phyloP scores from a whole-genome alignment of 768 basidiomycete species.

The Mycena epipterygia region DNA sequence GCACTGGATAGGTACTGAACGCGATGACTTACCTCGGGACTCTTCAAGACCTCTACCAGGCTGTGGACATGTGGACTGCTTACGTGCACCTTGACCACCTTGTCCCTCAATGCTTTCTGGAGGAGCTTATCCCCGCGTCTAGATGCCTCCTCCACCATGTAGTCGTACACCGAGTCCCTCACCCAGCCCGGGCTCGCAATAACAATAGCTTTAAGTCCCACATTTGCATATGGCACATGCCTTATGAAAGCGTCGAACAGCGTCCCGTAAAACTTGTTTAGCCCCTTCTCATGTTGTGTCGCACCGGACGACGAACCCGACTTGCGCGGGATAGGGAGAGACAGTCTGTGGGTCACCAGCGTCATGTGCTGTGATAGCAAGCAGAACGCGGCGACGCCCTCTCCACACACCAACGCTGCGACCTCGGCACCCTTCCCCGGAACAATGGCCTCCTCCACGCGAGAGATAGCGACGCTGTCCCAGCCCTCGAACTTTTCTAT shows the following conservation, averaged over 20 bases:
- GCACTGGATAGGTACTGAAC: background rate
- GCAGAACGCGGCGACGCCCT: slow-evolving; percentile 95
- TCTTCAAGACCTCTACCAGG: slow-evolving; percentile 92
- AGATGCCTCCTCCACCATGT: slow-evolving; percentile 85
- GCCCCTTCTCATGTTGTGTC: slow-evolving; percentile 93
- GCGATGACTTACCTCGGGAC: slow-evolving; percentile 81
- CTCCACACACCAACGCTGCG: slow-evolving; percentile 95
- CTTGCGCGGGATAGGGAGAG: slow-evolving; percentile 92
- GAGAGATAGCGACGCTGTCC: slow-evolving; percentile 89
- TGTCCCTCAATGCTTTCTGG: slow-evolving; percentile 81
- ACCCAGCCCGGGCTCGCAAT: slow-evolving; percentile 99
- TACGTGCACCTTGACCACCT: slow-evolving; percentile 92
- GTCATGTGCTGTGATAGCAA: slow-evolving; percentile 98
- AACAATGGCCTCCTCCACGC: slow-evolving; percentile 89
- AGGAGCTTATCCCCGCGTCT: slow-evolving; percentile 86
- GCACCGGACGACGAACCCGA: slow-evolving; percentile 79
- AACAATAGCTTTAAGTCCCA: slow-evolving; percentile 87
- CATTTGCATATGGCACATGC: slow-evolving; percentile 88
- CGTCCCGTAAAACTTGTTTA: slow-evolving; percentile 85
- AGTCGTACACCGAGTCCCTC: slow-evolving; percentile 88
- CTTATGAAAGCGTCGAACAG: slow-evolving; percentile 90
- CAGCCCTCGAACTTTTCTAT: slow-evolving; percentile 91
- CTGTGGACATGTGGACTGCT: slow-evolving; percentile 97
- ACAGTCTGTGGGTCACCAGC: slow-evolving; percentile 89
- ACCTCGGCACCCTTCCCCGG: slow-evolving; percentile 98